phyloP scores from a whole-genome alignment of 2,329 filamentous ascomycete genomes.

The Aureobasidium musti region DNA sequence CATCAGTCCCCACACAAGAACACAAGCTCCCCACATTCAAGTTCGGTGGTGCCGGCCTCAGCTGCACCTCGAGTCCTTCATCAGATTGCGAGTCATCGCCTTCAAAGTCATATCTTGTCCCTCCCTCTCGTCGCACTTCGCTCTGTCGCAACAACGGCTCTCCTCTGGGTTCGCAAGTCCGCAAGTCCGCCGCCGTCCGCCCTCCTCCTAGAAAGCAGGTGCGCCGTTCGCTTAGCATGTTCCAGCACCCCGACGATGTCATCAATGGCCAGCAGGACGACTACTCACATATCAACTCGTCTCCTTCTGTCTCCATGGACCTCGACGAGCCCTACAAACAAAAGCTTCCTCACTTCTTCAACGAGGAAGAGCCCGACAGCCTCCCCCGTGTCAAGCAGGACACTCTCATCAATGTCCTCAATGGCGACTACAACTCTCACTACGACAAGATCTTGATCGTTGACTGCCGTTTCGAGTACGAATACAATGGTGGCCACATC shows the following conservation, averaged over 20 bases:
- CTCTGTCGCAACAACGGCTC: constrained; percentile 70
- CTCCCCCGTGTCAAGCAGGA: constrained; percentile 82
- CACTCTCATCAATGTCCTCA: constrained; percentile 82
- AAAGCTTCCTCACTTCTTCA: constrained; percentile 79
- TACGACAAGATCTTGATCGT: constrained; percentile 85
- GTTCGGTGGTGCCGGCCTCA: constrained; percentile 33
- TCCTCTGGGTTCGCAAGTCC: constrained; percentile 68
- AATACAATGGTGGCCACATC: constrained; percentile 96
- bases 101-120: constrained; percentile 49
- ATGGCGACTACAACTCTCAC: constrained; percentile 74
- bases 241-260: constrained; percentile 85
- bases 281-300: constrained; percentile 58
- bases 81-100: constrained; percentile 76
- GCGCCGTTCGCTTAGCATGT: constrained; percentile 95
- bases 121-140: constrained; percentile 67
- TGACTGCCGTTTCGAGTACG: constrained; percentile 98
- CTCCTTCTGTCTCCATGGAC: constrained; percentile 66
- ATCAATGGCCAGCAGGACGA: constrained; percentile 75
- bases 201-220: constrained; percentile 79
- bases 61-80: constrained; percentile 61
- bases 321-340: constrained; percentile 74
- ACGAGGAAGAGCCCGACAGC: constrained; percentile 77
- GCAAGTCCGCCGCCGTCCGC: constrained; percentile 66
- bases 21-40: constrained; percentile 29
- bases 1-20: constrained; percentile 56